phyloP scores from a whole-genome alignment of 331 rosid species.

The Malus hybrid region DNA sequence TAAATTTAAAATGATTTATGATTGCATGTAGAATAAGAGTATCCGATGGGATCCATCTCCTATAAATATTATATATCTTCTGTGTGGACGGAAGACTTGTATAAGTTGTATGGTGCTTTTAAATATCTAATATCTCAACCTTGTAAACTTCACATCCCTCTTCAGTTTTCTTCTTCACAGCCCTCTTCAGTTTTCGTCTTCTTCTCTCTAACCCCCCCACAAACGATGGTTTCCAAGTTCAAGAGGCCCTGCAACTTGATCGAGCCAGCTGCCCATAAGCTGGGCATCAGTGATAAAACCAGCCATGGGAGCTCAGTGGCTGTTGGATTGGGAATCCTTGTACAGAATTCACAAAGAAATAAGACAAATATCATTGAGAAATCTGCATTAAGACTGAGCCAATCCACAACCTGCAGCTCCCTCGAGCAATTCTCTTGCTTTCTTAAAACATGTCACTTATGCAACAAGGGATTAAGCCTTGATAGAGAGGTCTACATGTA shows the following conservation, averaged over 20 bases:
- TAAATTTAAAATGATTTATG: too few species aligned
- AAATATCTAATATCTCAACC: slow-evolving; percentile 23
- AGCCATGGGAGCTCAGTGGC: background rate
- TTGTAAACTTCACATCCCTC: background rate
- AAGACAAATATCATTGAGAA: slow-evolving; percentile 49
- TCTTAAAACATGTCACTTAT: slow-evolving; percentile 63
- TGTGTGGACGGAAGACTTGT: background rate
- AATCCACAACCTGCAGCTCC: background rate
- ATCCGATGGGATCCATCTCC: too few species aligned
- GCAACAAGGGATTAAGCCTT: slow-evolving; percentile 56
- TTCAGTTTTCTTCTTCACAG: slow-evolving; percentile 18
- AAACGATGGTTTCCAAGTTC: slow-evolving; percentile 24
- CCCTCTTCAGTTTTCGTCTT: background rate
- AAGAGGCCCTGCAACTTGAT: slow-evolving; percentile 22
- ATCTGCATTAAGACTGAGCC: slow-evolving; percentile 31
- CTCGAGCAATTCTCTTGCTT: slow-evolving; percentile 25
- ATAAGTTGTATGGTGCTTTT: slow-evolving; percentile 1
- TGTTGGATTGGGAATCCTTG: slow-evolving; percentile 58
- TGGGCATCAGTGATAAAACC: background rate
- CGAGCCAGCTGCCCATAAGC: background rate
- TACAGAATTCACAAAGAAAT: slow-evolving; percentile 27
- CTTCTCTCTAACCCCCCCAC: background rate
- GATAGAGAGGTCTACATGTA: slow-evolving; percentile 88
- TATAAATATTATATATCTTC: background rate
- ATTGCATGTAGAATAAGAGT: too few species aligned